These are phyloP conservation scores for Detonula confervacea DNA, from an alignment of 352 stramenopile genomes.

Conservation along the genomic window DNA sequence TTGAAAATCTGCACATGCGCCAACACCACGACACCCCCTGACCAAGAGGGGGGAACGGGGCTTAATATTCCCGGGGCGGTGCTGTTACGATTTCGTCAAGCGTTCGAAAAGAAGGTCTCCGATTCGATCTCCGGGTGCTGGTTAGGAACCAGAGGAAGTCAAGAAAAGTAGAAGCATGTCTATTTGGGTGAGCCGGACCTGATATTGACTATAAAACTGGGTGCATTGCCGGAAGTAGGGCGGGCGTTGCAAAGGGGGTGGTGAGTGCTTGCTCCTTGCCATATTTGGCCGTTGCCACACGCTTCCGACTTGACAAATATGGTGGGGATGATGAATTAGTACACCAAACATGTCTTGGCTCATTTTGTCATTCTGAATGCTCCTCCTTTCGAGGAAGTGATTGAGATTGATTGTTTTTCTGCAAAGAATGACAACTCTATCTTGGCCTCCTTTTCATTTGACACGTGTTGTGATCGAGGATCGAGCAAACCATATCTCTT, in stretches of 20 bases:
- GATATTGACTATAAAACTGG: constrained; percentile 25
- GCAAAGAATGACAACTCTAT: background rate
- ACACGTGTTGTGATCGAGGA: constrained; percentile 12
- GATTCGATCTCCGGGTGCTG: constrained; percentile 14
- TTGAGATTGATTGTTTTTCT: constrained; percentile 4
- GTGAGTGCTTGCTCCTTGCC: constrained; percentile 27
- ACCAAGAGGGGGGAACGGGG: background rate
- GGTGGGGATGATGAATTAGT: too few relatives aligned
- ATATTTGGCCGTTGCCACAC: constrained; percentile 33
- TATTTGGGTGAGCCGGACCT: constrained; percentile 40
- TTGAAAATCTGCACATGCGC: constrained; percentile 9
- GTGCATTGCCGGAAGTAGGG: constrained; percentile 12
- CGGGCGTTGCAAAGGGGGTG: constrained; percentile 10
- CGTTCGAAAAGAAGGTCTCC: constrained; percentile 4
- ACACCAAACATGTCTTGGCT: too few relatives aligned
- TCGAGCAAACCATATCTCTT: constrained; percentile 3
- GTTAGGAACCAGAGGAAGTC: constrained; percentile 3
- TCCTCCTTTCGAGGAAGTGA: constrained; percentile 10
- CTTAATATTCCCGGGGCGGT: constrained; percentile 26
- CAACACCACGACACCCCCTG: constrained; percentile 16
- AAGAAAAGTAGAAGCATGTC: constrained; percentile 23
- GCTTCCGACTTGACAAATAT: constrained; percentile 1
- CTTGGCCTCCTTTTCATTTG: background rate
- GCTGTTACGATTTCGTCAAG: constrained; percentile 19
- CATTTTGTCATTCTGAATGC: constrained; percentile 1